phyloP scores from a whole-genome alignment of 208 protist species.

The Trypanosoma platydactyli region DNA sequence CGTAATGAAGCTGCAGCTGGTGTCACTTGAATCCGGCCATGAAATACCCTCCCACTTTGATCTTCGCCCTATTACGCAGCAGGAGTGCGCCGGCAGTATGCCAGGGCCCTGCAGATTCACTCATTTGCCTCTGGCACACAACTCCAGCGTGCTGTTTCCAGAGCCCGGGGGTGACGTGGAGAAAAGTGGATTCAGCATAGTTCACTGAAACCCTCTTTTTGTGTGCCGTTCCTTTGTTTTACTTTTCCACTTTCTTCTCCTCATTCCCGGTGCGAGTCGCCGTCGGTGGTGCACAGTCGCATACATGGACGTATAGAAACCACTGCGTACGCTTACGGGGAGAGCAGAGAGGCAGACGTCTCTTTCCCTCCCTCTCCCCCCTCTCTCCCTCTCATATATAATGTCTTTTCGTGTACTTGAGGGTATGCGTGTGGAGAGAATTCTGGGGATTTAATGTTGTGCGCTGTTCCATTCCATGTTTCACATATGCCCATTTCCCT shows the following conservation, averaged over 20 bases:
- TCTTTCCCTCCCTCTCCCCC: neutral
- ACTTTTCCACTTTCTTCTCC: neutral
- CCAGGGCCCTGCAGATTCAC: slow-evolving; percentile 34
- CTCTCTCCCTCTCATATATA: neutral
- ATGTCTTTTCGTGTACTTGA: too few relatives aligned
- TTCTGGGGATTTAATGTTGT: too few relatives aligned
- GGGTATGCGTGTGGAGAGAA: too few relatives aligned
- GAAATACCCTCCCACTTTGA: slow-evolving; percentile 35
- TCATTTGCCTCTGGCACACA: slow-evolving; percentile 30
- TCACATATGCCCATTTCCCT: neutral
- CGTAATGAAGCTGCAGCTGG: slow-evolving; percentile 50
- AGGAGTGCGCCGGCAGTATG: slow-evolving; percentile 38
- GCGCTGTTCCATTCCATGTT: too few relatives aligned
- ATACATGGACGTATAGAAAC: too few relatives aligned
- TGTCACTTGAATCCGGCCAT: slow-evolving; percentile 34
- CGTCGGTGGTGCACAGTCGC: too few relatives aligned
- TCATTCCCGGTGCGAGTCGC: neutral
- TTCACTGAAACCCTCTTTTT: slow-evolving; percentile 14
- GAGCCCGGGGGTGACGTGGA: slow-evolving; percentile 21
- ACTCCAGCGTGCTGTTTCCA: slow-evolving; percentile 20
- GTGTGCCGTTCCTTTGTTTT: slow-evolving; percentile 10
- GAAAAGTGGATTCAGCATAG: slow-evolving; percentile 36
- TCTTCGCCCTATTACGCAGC: slow-evolving; percentile 43
- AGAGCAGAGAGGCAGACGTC: too few relatives aligned
- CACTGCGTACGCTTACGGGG: too few relatives aligned